phyloP scores from a whole-genome alignment of 176 grass and related monocot genomes.

The Oryza glumipatula region DNA sequence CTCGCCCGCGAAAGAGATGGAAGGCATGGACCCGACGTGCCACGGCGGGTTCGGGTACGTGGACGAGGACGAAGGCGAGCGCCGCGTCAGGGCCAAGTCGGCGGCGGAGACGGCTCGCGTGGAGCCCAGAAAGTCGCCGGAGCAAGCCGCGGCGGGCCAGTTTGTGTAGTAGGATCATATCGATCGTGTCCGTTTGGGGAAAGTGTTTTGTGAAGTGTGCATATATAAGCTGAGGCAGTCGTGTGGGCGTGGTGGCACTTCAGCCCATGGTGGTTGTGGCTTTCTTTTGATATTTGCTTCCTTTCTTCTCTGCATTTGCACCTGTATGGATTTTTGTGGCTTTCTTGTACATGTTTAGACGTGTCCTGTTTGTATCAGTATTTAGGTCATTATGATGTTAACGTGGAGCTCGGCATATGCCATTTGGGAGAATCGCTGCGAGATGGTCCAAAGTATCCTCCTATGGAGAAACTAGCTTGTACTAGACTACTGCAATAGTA shows the following conservation, averaged over 20 bases:
- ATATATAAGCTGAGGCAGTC: not conserved
- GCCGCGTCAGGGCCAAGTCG: conserved; percentile 7
- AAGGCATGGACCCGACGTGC: conserved; percentile 37
- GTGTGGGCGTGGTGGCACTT: not conserved
- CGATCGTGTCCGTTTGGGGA: too few species aligned
- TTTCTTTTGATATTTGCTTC: not conserved
- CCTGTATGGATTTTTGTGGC: not conserved
- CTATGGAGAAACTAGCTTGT: too few species aligned
- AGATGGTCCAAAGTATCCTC: too few species aligned
- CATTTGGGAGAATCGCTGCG: too few species aligned
- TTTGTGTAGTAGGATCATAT: not conserved
- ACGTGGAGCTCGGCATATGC: too few species aligned
- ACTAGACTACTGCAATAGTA: too few species aligned
- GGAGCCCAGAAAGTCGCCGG: not conserved
- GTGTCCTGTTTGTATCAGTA: not conserved
- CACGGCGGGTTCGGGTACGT: conserved; percentile 47
- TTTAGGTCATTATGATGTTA: too few species aligned
- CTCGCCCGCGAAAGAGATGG: conserved; percentile 26
- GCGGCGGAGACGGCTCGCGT: not conserved
- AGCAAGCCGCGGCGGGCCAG: not conserved
- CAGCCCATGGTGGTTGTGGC: not conserved
- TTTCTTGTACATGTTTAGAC: not conserved
- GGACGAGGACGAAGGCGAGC: conserved; percentile 24
- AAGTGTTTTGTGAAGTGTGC: not conserved
- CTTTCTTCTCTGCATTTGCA: not conserved